phyloP scores from a whole-genome alignment of 140 eudicot genomes.

The Anethum foeniculum region DNA sequence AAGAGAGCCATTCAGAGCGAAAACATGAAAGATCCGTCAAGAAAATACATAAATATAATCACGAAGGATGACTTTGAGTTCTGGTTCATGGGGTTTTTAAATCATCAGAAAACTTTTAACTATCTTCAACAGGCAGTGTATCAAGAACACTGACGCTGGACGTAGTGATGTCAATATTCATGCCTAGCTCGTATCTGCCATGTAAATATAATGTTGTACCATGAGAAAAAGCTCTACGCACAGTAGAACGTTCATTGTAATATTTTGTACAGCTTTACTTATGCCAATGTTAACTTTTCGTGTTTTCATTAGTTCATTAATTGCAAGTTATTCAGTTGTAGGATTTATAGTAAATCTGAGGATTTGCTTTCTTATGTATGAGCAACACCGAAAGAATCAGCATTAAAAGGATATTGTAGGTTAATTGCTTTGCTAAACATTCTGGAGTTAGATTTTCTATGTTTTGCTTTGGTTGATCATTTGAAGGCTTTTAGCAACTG shows the following conservation, averaged over 20 bases:
- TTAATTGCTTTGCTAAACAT: too few species aligned
- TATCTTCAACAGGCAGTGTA: constrained; percentile 22
- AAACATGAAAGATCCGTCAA: constrained; percentile 24
- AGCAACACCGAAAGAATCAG: background rate
- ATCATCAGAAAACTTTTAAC: constrained; percentile 26
- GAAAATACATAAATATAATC: constrained; percentile 33
- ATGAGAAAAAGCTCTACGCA: background rate
- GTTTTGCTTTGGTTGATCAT: too few species aligned
- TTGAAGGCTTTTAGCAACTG: too few species aligned
- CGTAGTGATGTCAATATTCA: background rate
- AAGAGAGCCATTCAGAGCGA: constrained; percentile 27
- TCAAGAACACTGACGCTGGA: background rate
- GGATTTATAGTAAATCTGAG: background rate
- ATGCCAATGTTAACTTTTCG: background rate
- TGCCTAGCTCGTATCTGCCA: background rate
- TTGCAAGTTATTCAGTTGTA: background rate
- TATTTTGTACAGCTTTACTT: background rate
- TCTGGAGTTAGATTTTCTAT: too few species aligned
- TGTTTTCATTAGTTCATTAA: background rate
- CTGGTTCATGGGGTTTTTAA: constrained; percentile 41
- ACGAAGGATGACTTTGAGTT: constrained; percentile 36
- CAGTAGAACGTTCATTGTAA: background rate
- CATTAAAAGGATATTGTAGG: background rate
- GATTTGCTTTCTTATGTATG: background rate
- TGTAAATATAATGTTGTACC: background rate